Conservation (phyloP, 1,139 yeast genomes). For the Taphrina sp. region DNA sequence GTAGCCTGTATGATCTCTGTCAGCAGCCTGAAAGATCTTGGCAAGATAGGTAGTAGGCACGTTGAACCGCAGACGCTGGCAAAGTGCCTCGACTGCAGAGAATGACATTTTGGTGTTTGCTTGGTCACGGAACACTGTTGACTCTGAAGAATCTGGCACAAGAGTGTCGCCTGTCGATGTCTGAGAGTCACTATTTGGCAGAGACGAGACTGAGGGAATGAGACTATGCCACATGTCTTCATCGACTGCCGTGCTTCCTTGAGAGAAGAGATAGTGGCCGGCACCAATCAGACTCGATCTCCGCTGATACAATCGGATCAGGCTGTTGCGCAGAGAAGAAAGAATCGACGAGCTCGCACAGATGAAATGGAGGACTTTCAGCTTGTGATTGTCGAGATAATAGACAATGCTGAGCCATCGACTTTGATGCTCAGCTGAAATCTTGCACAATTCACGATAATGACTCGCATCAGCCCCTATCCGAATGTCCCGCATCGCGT, state of each 20-base stretch:
- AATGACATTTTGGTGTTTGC: conserved; percentile 50
- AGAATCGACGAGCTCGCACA: conserved; percentile 65
- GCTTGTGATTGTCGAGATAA: conserved; percentile 49
- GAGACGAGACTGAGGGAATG: too few species aligned
- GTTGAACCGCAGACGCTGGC: conserved; percentile 68
- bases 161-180: neutral
- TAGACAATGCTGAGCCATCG: conserved; percentile 83
- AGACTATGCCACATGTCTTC: conserved; percentile 18
- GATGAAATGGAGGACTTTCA: conserved; percentile 70
- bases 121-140: conserved; percentile 33
- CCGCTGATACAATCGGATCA: conserved; percentile 51
- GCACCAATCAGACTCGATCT: conserved; percentile 52
- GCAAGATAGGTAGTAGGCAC: conserved; percentile 50
- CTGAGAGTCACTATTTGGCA: too few species aligned
- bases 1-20: conserved; percentile 48
- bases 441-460: conserved; percentile 77
- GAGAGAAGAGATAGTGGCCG: conserved; percentile 42
- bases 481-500: conserved; percentile 67
- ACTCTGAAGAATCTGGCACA: conserved; percentile 37
- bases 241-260: neutral
- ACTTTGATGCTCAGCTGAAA: conserved; percentile 62
- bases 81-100: conserved; percentile 64
- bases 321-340: conserved; percentile 52
- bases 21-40: conserved; percentile 54
- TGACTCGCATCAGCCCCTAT: conserved; percentile 70